phyloP scores from a whole-genome alignment of 2,329 filamentous ascomycete genomes.

The Phialophora chinensis region DNA sequence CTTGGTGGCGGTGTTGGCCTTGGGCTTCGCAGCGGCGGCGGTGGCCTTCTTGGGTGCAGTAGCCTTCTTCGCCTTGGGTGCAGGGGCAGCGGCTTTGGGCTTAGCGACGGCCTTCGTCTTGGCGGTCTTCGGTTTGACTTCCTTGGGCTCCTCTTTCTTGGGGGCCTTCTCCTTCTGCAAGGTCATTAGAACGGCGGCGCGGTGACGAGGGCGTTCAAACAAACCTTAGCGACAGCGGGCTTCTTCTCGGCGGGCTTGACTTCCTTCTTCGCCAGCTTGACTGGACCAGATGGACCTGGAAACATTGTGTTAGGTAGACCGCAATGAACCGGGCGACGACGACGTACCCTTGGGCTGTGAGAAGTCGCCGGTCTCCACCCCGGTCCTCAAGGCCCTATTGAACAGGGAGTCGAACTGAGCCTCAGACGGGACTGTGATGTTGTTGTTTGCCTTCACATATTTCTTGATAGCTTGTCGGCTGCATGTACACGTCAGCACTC shows the following conservation, averaged over 20 bases:
- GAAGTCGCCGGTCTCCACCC: constrained; percentile 86
- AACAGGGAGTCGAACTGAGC: constrained; percentile 73
- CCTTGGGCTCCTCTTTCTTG: constrained; percentile 35
- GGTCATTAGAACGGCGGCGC: constrained; percentile 26
- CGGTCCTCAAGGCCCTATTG: constrained; percentile 81
- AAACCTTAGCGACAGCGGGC: constrained; percentile 42
- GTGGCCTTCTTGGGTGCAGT: constrained; percentile 61
- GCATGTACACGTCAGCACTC: constrained; percentile 38
- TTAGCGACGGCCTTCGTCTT: constrained; percentile 47
- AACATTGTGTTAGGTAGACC: constrained; percentile 38
- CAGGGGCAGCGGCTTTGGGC: constrained; percentile 54
- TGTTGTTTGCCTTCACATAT: constrained; percentile 76
- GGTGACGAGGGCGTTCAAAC: background rate
- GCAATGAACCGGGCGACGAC: background rate
- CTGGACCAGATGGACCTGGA: constrained; percentile 79
- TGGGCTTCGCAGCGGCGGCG: constrained; percentile 60
- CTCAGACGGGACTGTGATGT: constrained; percentile 63
- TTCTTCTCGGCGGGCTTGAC: constrained; percentile 54
- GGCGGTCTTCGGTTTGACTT: constrained; percentile 44
- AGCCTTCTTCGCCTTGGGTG: constrained; percentile 57
- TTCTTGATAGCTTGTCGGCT: constrained; percentile 77
- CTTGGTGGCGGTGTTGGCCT: constrained; percentile 56
- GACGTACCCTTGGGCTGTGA: constrained; percentile 85
- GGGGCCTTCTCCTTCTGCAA: constrained; percentile 39
- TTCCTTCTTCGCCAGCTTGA: constrained; percentile 89